A percentile compares a stretch with the other conserved stretches of the same genome.
phyloP scores from a whole-genome alignment of 2,329 filamentous ascomycete species.

The Aureobasidium sp. region DNA sequence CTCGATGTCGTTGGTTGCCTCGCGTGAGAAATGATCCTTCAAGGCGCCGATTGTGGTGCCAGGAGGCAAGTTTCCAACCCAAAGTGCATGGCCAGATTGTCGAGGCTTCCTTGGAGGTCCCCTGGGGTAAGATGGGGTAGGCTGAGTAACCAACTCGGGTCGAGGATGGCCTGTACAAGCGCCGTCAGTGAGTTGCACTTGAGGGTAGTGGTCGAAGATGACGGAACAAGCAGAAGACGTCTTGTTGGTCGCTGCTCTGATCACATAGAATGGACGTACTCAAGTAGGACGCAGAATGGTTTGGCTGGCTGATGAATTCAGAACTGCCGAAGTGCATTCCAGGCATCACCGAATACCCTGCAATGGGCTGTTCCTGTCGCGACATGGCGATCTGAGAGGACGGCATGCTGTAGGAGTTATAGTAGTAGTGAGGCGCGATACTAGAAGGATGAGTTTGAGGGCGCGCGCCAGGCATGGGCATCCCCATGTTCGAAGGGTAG shows the following conservation, averaged over 20 bases:
- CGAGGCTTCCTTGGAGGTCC: constrained; percentile 59
- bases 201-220: neutral
- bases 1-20: constrained; percentile 66
- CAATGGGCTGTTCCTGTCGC: neutral
- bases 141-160: constrained; percentile 8
- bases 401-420: neutral
- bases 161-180: neutral
- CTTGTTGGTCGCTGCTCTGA: too few relatives aligned
- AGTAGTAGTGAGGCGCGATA: neutral
- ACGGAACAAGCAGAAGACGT: too few relatives aligned
- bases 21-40: constrained; percentile 83
- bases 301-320: neutral
- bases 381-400: neutral
- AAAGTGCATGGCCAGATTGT: constrained; percentile 77
- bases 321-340: neutral
- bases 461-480: neutral
- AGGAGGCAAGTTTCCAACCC: constrained; percentile 89
- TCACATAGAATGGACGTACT: neutral
- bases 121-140: constrained; percentile 36
- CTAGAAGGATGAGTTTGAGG: neutral
- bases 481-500: neutral
- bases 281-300: neutral
- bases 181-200: neutral
- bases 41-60: constrained; percentile 72
- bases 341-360: neutral